Conservation (phyloP, 192 early-diverging fungal genomes). For the Coemansia sp. region DNA sequence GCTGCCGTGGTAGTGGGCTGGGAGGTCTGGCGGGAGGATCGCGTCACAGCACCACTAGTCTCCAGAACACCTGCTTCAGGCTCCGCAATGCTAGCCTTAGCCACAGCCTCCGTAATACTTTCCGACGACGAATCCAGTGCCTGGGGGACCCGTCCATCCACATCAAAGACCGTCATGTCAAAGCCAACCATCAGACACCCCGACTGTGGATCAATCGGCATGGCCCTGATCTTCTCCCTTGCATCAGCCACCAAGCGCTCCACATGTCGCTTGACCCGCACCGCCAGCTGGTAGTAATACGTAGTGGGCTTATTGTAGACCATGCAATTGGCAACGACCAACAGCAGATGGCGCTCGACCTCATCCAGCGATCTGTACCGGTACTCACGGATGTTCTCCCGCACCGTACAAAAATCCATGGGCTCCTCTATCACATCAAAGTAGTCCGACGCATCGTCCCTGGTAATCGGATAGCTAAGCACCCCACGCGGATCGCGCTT, state of each 20-base stretch:
- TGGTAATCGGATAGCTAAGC: slow-evolving; percentile 70
- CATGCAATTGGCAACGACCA: slow-evolving; percentile 49
- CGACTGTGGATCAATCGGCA: slow-evolving; percentile 41
- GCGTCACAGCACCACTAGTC: no score
- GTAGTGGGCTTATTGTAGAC: slow-evolving; percentile 51
- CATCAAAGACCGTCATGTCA: slow-evolving; percentile 33
- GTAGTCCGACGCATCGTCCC: slow-evolving; percentile 75
- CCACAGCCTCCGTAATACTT: not conserved
- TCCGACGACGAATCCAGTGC: no score
- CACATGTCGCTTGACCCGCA: slow-evolving; percentile 29
- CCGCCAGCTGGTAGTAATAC: slow-evolving; percentile 45
- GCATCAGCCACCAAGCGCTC: slow-evolving; percentile 27
- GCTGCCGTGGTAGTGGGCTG: no score
- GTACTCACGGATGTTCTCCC: slow-evolving; percentile 56
- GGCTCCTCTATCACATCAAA: slow-evolving; percentile 64
- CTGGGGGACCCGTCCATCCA: slow-evolving; percentile 15
- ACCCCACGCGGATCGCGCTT: slow-evolving; percentile 71
- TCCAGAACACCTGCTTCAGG: no score
- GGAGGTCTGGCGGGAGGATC: no score
- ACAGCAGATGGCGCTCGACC: slow-evolving; percentile 56
- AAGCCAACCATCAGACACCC: slow-evolving; percentile 27
- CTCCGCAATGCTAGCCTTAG: not conserved
- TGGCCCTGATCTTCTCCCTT: not conserved
- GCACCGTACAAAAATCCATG: slow-evolving; percentile 77
- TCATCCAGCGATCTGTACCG: slow-evolving; percentile 60